Percentiles rank a stretch among this genome's conserved stretches.
phyloP scores from a whole-genome alignment of 148 eudicot genomes.

The Silene uniflora region DNA sequence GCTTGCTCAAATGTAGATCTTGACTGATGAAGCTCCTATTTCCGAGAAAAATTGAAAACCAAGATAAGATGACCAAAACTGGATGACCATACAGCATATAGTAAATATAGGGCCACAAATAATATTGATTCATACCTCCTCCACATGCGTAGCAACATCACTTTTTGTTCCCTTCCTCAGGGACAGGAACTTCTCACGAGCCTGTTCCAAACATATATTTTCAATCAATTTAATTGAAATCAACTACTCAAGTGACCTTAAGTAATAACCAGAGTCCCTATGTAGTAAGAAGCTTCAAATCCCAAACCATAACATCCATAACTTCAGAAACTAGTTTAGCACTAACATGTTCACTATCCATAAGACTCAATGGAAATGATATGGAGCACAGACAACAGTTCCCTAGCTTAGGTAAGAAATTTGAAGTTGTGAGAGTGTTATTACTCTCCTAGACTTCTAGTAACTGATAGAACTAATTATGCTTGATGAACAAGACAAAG shows the following conservation, averaged over 20 bases:
- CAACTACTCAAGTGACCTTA: background rate
- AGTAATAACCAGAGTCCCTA: background rate
- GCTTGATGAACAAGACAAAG: background rate
- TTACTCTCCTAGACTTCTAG: background rate
- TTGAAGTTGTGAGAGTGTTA: background rate
- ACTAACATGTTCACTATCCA: background rate
- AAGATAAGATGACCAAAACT: background rate
- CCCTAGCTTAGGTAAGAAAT: background rate
- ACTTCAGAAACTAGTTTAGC: background rate
- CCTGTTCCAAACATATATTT: constrained; percentile 40
- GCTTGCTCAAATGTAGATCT: constrained; percentile 94
- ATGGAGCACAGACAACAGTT: background rate
- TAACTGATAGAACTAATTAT: background rate
- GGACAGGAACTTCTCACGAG: constrained; percentile 92
- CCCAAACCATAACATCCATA: background rate
- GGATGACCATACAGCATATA: constrained; percentile 14
- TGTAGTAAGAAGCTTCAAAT: background rate
- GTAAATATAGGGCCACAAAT: constrained; percentile 13
- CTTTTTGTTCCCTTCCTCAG: constrained; percentile 86
- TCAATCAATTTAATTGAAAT: constrained; percentile 14
- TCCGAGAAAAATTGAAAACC: constrained; percentile 21
- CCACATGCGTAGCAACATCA: constrained; percentile 70
- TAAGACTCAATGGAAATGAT: background rate
- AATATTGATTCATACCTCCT: constrained; percentile 61
- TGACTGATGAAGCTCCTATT: constrained; percentile 91